Evolutionary conservation across 257 asterid species (phyloP).

Genomic region (Fraxinus quadrangulata): DNA sequence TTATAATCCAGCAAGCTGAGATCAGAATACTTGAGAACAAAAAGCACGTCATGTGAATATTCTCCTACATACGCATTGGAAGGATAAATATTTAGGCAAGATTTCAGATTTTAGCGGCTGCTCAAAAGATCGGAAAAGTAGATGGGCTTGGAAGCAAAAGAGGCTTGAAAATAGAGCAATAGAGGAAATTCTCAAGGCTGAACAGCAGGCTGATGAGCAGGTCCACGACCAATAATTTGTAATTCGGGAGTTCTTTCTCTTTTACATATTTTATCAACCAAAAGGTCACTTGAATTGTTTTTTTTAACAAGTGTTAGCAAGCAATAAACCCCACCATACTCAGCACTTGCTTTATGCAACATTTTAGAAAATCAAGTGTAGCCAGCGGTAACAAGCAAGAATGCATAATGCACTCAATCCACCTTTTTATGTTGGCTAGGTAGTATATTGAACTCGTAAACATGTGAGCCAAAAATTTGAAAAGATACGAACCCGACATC

Average conservation of each 20-base stretch:
- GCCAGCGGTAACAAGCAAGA: not conserved
- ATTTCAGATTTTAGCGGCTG: not conserved
- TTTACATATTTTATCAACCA: conserved; percentile 10
- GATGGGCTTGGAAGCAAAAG: not conserved
- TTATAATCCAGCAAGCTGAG: not conserved
- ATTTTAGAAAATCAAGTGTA: not conserved
- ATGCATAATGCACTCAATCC: not conserved
- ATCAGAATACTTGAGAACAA: not conserved
- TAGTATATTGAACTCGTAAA: not conserved
- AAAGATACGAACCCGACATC: not conserved
- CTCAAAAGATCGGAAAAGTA: not conserved
- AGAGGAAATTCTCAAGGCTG: not conserved
- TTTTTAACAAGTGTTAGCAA: not conserved
- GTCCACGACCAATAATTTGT: not conserved
- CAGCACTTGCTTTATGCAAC: not conserved
- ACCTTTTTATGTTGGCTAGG: not conserved
- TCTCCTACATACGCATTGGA: not conserved
- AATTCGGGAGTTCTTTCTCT: not conserved
- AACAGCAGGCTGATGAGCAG: not conserved
- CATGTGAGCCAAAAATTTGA: not conserved
- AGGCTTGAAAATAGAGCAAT: not conserved
- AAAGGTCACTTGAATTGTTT: not conserved
- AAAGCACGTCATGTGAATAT: not conserved
- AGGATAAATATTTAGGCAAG: not conserved
- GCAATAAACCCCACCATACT: not conserved